A percentile compares a stretch with the other conserved stretches of the same genome.
phyloP scores from a whole-genome alignment of 1,139 yeast genomes.

The Scheffersomyces cryptocercus region DNA sequence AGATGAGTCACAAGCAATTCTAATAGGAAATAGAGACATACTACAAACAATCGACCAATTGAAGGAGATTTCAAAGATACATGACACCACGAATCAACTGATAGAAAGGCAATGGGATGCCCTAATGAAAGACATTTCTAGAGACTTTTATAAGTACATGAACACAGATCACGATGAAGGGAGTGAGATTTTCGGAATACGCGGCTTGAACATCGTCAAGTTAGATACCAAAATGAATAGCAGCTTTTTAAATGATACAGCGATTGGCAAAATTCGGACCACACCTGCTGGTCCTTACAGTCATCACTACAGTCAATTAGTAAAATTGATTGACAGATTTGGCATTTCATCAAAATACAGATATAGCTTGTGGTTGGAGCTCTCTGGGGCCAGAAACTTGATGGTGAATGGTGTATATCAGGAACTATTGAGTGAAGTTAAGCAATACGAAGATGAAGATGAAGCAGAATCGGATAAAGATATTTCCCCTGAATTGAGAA shows the following conservation, averaged over 20 bases:
- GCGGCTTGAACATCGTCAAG: constrained; percentile 31
- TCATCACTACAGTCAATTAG: constrained; percentile 22
- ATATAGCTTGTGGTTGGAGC: constrained; percentile 53
- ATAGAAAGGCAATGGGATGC: constrained; percentile 37
- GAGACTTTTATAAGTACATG: constrained; percentile 22
- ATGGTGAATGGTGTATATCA: constrained; percentile 54
- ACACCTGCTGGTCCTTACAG: neutral
- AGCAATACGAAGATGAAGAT: constrained; percentile 3
- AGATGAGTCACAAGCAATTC: constrained; percentile 11
- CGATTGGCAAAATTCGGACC: neutral
- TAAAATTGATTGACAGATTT: constrained; percentile 36
- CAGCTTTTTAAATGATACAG: neutral
- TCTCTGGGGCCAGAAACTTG: constrained; percentile 51
- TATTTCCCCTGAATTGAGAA: too few relatives aligned
- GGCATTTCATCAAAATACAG: constrained; percentile 54
- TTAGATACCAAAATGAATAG: constrained; percentile 12
- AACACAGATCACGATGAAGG: constrained; percentile 11
- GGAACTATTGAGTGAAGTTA: constrained; percentile 19
- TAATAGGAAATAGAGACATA: constrained; percentile 14
- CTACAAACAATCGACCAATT: constrained; percentile 24
- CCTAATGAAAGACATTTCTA: constrained; percentile 27
- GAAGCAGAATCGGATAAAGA: neutral
- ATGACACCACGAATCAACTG: constrained; percentile 32
- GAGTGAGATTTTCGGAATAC: constrained; percentile 38
- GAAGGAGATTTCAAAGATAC: constrained; percentile 32